These are phyloP conservation scores for Dictyostelium purpureum DNA, from an alignment of 78 protist genomes.

Conservation along the genomic window DNA sequence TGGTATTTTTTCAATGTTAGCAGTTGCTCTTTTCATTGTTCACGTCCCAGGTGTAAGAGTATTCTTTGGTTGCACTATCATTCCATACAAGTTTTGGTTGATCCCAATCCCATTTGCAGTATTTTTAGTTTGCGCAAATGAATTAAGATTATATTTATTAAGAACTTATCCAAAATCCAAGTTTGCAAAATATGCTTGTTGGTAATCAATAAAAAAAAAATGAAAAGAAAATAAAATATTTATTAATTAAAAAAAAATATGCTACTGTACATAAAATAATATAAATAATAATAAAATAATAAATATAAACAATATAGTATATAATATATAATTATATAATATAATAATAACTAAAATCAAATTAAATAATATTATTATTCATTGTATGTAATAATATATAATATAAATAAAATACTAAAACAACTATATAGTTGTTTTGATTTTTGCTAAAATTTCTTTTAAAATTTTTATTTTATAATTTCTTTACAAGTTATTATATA, in stretches of 20 bases:
- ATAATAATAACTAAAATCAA: background rate
- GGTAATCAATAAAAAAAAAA: background rate
- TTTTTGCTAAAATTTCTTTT: no score
- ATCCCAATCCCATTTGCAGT: conserved; percentile 93
- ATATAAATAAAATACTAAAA: no score
- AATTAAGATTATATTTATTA: conserved; percentile 77
- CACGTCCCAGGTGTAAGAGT: conserved; percentile 79
- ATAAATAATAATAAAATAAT: no score
- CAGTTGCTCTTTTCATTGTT: conserved; percentile 79
- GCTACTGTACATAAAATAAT: no score
- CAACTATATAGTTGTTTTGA: no score
- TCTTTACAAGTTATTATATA: no score
- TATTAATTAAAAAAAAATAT: no score
- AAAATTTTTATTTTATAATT: no score
- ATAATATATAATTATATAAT: background rate
- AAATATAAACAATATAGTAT: no score
- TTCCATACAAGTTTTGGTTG: conserved; percentile 86
- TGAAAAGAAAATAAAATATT: background rate
- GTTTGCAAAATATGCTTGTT: background rate
- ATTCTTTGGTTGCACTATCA: conserved; percentile 80
- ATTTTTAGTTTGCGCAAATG: conserved; percentile 88
- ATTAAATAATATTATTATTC: no score
- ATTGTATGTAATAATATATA: no score
- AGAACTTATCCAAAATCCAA: conserved; percentile 60
- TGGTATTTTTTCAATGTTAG: conserved; percentile 86